Conservation (phyloP, 805 yeast species). For the Ogataea trehalophila region DNA sequence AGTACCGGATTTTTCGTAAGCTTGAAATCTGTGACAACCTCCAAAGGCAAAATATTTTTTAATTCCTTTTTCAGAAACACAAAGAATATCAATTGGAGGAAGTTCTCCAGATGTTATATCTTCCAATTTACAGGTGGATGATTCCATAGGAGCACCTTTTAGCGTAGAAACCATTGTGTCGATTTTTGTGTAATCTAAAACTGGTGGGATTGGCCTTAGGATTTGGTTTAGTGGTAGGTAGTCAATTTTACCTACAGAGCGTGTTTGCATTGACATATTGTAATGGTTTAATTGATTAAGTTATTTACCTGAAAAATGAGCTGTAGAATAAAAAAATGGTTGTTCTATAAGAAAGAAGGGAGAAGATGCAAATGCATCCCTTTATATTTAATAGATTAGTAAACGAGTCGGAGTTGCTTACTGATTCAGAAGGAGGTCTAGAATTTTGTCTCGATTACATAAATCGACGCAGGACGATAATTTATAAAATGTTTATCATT, state of each 20-base stretch:
- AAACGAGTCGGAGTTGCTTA: too few relatives aligned
- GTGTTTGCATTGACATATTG: slow-evolving; percentile 66
- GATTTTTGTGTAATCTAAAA: slow-evolving; percentile 66
- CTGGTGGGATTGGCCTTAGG: slow-evolving; percentile 81
- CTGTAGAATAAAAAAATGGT: too few relatives aligned
- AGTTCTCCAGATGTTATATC: slow-evolving; percentile 55
- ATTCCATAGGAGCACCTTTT: slow-evolving; percentile 57
- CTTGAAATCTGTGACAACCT: slow-evolving; percentile 87
- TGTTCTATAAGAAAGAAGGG: too few relatives aligned
- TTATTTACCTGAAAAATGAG: too few relatives aligned
- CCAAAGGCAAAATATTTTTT: slow-evolving; percentile 78
- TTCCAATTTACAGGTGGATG: slow-evolving; percentile 49
- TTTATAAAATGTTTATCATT: too few relatives aligned
- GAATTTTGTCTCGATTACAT: too few relatives aligned
- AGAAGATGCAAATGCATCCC: too few relatives aligned
- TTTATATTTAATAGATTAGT: too few relatives aligned
- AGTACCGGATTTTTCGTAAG: slow-evolving; percentile 57
- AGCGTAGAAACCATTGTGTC: slow-evolving; percentile 74
- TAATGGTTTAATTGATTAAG: too few relatives aligned
- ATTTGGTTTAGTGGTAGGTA: slow-evolving; percentile 65
- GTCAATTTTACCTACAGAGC: slow-evolving; percentile 43
- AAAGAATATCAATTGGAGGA: slow-evolving; percentile 79
- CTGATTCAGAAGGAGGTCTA: too few relatives aligned
- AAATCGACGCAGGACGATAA: too few relatives aligned
- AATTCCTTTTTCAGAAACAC: slow-evolving; percentile 58